Conservation (phyloP, 169 alveolate genomes). For the Perkinsus chesapeaki region DNA sequence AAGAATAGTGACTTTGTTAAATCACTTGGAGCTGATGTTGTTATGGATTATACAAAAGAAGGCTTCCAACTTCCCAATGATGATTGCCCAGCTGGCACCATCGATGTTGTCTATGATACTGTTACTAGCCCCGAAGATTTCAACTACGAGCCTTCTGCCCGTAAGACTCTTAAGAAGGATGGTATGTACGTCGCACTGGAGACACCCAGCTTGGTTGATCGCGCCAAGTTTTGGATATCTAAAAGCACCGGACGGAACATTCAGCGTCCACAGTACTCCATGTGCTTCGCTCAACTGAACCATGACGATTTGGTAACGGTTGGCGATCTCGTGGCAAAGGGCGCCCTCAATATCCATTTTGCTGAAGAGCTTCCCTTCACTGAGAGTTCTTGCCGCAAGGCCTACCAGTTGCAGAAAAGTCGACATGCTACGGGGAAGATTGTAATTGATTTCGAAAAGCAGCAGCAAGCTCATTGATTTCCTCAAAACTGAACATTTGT, state of each 20-base stretch:
- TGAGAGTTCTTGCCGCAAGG: neutral
- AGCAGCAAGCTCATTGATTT: neutral
- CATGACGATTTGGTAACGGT: neutral
- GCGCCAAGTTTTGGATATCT: neutral
- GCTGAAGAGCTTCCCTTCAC: neutral
- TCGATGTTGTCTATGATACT: neutral
- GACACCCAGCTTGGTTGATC: neutral
- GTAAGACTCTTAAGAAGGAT: neutral
- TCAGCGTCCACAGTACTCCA: neutral
- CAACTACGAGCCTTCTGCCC: neutral
- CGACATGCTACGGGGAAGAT: neutral
- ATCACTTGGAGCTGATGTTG: neutral
- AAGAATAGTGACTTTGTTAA: neutral
- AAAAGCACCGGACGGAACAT: neutral
- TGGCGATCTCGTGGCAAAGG: neutral
- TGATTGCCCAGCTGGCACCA: neutral
- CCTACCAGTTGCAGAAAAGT: neutral
- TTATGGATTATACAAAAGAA: slow-evolving; percentile 12
- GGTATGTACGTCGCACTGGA: slow-evolving; percentile 2
- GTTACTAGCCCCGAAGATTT: neutral
- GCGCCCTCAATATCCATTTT: neutral
- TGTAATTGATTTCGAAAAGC: neutral
- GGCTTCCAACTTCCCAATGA: neutral
- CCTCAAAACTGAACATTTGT: too few species aligned
- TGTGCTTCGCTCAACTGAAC: neutral